These are phyloP conservation scores for Ustilago bromivora DNA, from an alignment of 1,284 basidiomycete species.

Conservation along the genomic window DNA sequence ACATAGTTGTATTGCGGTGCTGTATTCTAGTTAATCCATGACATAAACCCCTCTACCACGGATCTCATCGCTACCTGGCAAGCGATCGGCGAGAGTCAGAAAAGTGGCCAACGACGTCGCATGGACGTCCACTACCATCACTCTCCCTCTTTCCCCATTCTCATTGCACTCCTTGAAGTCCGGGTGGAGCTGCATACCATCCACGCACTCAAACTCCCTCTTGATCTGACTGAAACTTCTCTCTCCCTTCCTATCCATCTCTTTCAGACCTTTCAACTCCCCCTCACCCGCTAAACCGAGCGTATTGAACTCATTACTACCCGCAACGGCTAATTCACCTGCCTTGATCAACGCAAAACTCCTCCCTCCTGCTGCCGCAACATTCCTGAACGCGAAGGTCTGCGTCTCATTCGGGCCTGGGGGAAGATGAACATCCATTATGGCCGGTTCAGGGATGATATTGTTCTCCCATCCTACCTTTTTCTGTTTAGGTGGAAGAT, in stretches of 20 bases:
- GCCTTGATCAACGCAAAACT: constrained; percentile 7
- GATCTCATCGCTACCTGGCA: not conserved
- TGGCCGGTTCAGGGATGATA: constrained; percentile 20
- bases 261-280: constrained; percentile 9
- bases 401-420: not conserved
- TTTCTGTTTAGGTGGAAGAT: not conserved
- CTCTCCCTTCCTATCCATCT: not conserved
- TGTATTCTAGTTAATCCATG: constrained; percentile 5
- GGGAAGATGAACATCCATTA: constrained; percentile 4
- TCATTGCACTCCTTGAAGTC: not conserved
- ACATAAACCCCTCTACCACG: not conserved
- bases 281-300: constrained; percentile 4
- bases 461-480: constrained; percentile 1
- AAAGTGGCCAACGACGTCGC: constrained; percentile 25
- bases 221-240: constrained; percentile 33
- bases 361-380: constrained; percentile 12
- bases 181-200: constrained; percentile 27
- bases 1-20: not conserved
- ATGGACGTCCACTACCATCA: constrained; percentile 20
- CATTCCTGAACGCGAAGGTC: not conserved
- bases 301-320: constrained; percentile 18
- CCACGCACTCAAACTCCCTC: constrained; percentile 25
- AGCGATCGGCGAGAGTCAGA: constrained; percentile 11
- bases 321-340: constrained; percentile 14
- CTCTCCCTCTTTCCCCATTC: not conserved